A percentile compares a stretch with the other conserved stretches of the same genome.
phyloP scores from a whole-genome alignment of 2,329 filamentous ascomycete species.

The Neurospora crassa region DNA sequence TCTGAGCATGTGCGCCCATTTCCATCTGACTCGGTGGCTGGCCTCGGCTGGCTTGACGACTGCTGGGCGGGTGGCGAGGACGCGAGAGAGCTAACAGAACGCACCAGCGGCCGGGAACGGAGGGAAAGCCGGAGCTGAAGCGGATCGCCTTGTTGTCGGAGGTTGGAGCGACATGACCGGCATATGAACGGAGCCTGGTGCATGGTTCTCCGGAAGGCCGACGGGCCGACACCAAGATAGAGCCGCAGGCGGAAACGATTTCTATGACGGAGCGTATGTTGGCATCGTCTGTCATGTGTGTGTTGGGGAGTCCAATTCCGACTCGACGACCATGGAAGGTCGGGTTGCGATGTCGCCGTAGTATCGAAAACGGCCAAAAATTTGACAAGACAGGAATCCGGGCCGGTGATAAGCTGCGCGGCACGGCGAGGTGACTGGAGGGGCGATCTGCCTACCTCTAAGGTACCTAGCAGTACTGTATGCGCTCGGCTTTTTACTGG shows the following conservation, averaged over 20 bases:
- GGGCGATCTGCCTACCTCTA: background rate
- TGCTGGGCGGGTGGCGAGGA: background rate
- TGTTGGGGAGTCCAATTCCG: background rate
- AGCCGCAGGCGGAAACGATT: background rate
- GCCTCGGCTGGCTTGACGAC: background rate
- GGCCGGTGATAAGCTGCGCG: background rate
- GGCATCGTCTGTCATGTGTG: background rate
- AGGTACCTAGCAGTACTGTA: background rate
- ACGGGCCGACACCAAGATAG: background rate
- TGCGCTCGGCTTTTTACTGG: background rate
- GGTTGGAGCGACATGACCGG: constrained; percentile 10
- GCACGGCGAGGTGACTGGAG: background rate
- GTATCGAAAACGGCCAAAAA: background rate
- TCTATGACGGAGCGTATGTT: background rate
- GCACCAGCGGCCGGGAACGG: background rate
- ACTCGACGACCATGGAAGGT: background rate
- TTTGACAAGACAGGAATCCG: background rate
- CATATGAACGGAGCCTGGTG: constrained; percentile 9
- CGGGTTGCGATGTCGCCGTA: background rate
- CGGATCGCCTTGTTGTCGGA: background rate
- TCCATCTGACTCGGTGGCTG: background rate
- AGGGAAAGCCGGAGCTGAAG: background rate
- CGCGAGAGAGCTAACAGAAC: background rate
- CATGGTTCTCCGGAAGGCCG: constrained; percentile 6
- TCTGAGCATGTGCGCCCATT: background rate